Conservation (phyloP, 169 alveolate genomes). For the Plasmodium yoelii region DNA sequence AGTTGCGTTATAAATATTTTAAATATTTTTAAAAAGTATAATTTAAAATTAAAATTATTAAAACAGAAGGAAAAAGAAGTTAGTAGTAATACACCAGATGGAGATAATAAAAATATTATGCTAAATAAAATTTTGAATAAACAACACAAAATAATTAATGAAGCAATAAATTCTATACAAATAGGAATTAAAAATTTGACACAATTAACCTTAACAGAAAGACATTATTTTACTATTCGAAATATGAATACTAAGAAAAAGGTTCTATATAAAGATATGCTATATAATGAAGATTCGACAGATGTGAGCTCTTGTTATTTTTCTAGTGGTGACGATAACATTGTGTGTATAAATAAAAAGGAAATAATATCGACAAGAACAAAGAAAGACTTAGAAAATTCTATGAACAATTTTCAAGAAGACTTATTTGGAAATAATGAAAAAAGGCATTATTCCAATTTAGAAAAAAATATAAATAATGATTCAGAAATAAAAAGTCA, state of each 20-base stretch:
- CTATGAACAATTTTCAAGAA: not conserved
- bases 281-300: constrained; percentile 54
- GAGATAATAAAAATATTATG: constrained; percentile 1
- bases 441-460: no score
- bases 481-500: no score
- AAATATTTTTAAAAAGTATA: constrained; percentile 65
- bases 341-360: not conserved
- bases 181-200: constrained; percentile 66
- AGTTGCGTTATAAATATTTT: constrained; percentile 62
- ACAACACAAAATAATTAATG: constrained; percentile 67
- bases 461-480: no score
- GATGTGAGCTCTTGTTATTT: constrained; percentile 72
- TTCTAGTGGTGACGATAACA: constrained; percentile 53
- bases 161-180: constrained; percentile 70
- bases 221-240: constrained; percentile 67
- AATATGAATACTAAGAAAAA: constrained; percentile 30
- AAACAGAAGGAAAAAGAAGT: constrained; percentile 64
- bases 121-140: constrained; percentile 23
- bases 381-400: not conserved
- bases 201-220: constrained; percentile 67
- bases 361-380: not conserved
- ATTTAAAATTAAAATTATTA: constrained; percentile 61
- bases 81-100: not conserved
- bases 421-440: no score
- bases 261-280: constrained; percentile 42